phyloP scores from a whole-genome alignment of 1,284 basidiomycete species.

The Inonotus hispidus region DNA sequence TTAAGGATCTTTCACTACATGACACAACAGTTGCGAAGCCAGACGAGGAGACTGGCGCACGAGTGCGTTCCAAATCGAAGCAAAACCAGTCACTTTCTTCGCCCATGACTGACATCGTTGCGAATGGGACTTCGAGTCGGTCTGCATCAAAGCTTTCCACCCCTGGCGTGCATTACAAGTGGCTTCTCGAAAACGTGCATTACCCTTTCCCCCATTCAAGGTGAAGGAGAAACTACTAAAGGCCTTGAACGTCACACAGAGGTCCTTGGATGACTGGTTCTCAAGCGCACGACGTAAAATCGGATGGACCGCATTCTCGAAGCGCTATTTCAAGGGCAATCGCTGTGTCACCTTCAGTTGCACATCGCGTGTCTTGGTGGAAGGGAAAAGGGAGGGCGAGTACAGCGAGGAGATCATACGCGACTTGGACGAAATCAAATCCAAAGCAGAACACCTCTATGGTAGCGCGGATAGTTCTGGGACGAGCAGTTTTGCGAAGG shows the following conservation, averaged over 20 bases:
- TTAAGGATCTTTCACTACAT: not conserved
- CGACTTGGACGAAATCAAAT: slow-evolving; percentile 33
- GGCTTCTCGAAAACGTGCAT: slow-evolving; percentile 42
- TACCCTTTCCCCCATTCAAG: slow-evolving; percentile 43
- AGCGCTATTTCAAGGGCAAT: slow-evolving; percentile 33
- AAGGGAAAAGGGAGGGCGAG: slow-evolving; percentile 26
- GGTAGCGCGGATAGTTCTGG: slow-evolving; percentile 20
- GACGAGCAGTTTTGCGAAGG: slow-evolving; percentile 23
- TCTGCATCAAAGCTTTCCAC: not conserved
- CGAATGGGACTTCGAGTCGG: not conserved
- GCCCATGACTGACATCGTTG: too few species aligned
- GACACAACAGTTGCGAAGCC: too few species aligned
- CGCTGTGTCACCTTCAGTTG: slow-evolving; percentile 35
- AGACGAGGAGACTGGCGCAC: too few species aligned
- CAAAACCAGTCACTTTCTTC: too few species aligned
- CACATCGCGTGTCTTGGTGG: slow-evolving; percentile 35
- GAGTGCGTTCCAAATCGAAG: too few species aligned
- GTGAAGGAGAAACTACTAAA: slow-evolving; percentile 29
- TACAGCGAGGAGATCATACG: slow-evolving; percentile 24
- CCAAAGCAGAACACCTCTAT: slow-evolving; percentile 30
- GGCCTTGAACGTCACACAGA: slow-evolving; percentile 22
- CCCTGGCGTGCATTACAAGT: slow-evolving; percentile 22
- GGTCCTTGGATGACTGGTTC: slow-evolving; percentile 45
- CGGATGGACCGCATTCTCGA: slow-evolving; percentile 44
- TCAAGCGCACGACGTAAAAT: slow-evolving; percentile 42